Evolutionary conservation across 2,329 filamentous ascomycete genomes (phyloP), one percentile per base, ranked within the genome.

Genomic region (Annulohypoxylon truncatum): DNA sequence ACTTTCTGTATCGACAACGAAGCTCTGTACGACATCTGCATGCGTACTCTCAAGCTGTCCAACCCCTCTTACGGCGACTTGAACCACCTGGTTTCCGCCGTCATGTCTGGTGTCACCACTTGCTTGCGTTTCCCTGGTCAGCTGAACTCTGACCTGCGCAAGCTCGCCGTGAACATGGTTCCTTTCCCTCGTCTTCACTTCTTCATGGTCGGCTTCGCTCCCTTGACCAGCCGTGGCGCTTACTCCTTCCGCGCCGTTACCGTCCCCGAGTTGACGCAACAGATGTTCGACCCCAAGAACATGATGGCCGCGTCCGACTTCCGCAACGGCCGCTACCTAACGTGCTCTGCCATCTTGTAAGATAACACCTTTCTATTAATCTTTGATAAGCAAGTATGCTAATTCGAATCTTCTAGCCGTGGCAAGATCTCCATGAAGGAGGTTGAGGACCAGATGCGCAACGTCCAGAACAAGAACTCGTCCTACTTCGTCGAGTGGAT

Each of bases 231-330:
- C 84, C 91, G 92, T 82, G 90, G 90, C 77, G 92, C 95, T 74
- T 84, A 96, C 88, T 93, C 92, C 76, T 99, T 98, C 95, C 96
- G 96, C 80, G 95, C 96, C 74, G 92, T 98, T 82, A 94, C 91
- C 79, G 96, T 99, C 69, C 95, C 96, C 64, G 96, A 99, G 88
- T 89, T 99, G 82, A 98, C 96, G 78, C 96, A 99, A 88, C 96
- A 99, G 85, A 98, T 99, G 94, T 99, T 97, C 88, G 96, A 99
- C 87, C 95, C 96, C 79, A 99, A 98, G 94, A 99, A 99, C 91
- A 99, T 99, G 95, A 99, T 99, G 96, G 96, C 96, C 85, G 96
- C 96, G 73, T 96, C 94, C 71, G 96, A 99, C 87, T 99, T 99
- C 94, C 93, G 96, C 79, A 99, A 98, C 84, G 96, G 96, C 82